Evolutionary conservation across 225 moss, liverwort and hornwort genomes (phyloP).

Genomic region (Neckera pumila): DNA sequence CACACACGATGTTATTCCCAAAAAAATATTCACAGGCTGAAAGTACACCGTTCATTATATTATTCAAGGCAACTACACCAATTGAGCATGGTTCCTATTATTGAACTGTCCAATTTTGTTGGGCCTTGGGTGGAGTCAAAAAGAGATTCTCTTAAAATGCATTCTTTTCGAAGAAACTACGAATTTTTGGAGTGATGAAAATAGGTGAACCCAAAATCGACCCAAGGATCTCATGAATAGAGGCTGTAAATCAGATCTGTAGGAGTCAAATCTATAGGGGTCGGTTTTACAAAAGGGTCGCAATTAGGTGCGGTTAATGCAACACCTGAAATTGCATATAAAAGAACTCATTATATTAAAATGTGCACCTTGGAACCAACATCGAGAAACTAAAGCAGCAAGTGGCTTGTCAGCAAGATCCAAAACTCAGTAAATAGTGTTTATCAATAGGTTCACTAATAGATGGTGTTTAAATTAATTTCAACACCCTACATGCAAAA

Average conservation of each 20-base stretch:
- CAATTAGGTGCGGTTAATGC: neutral
- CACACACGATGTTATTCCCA: neutral
- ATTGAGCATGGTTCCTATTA: neutral
- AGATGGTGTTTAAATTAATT: neutral
- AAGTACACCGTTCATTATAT: too few relatives aligned
- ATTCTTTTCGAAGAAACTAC: neutral
- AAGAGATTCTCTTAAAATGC: neutral
- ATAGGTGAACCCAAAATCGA: neutral
- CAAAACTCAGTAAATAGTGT: neutral
- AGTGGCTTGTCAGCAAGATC: neutral
- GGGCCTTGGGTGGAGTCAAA: neutral
- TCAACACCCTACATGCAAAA: too few relatives aligned
- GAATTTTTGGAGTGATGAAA: neutral
- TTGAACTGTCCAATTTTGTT: too few relatives aligned
- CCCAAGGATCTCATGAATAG: neutral
- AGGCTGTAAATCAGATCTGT: neutral
- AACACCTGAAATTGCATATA: neutral
- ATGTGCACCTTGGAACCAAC: neutral
- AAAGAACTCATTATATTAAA: neutral
- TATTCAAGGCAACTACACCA: too few relatives aligned
- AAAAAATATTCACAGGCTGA: neutral
- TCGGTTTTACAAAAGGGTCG: too few relatives aligned
- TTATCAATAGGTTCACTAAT: neutral
- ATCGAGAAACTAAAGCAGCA: neutral
- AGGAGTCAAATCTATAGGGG: neutral